Base-by-base conservation (phyloP, 2,329 filamentous ascomycete genomes). In the Colletotrichum shisoi region DNA sequence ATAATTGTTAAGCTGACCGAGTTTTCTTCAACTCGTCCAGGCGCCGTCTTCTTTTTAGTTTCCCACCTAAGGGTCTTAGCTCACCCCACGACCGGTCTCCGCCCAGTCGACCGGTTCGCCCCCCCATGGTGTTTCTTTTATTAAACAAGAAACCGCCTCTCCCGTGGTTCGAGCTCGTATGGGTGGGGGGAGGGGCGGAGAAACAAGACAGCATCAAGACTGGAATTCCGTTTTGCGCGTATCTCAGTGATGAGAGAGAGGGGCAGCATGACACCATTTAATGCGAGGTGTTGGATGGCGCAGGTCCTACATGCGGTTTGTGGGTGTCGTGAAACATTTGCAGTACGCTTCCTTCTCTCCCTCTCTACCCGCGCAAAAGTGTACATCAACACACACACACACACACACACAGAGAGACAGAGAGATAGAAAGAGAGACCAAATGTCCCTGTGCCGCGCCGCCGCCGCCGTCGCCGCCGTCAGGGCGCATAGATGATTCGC, bases 1-100 rank as follows among this genome's bases (percentile, higher is more conserved):
- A 40, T 8, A 59, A 59, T 59, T 59, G 57, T 59, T 59, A 59
- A 59, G 57, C 57, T 59, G 57, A 59, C 57, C 57, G 57, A 40
- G 19, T 40, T 49, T 31, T 59, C 45, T 42, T 42, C 45, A 51
- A 19, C 15, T 11, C 34, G 34, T 7, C 57, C 2, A 31, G 27
- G 45, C 31, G 45, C 24, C 19, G 19, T 59, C 9, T 7, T 15
- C 8, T 13, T 2, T 9, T 42, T 49, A 48, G 45, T 12, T 13
- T n/a, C 56, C 17, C 27, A 7, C 27, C 19, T 39, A 46, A 37
- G 42, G 4, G 13, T 39, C n/a, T 7, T 53, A 53, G 49, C 13
- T 15, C 49, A 31, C 49, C 21, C n/a, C 49, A 39, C 39, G 31
- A 13, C 31, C 31, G 15, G 15, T 17, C 49, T 52, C 49, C 12